These are phyloP conservation scores for Pyrenophora seminiperda DNA, from an alignment of 2,329 filamentous ascomycete genomes.

Conservation along the genomic window DNA sequence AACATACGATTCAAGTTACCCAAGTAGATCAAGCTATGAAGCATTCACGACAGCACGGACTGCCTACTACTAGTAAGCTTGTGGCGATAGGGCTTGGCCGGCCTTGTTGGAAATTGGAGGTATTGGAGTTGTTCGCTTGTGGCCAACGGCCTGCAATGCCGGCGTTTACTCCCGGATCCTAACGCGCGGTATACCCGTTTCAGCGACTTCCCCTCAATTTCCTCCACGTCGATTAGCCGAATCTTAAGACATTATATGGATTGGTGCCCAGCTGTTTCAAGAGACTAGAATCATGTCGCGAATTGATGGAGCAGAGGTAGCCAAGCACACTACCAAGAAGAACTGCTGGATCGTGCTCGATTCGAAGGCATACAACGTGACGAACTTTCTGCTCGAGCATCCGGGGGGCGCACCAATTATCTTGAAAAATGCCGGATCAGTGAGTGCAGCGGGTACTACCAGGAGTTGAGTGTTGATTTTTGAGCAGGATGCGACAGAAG, in stretches of 20 bases:
- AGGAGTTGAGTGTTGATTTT: constrained; percentile 5
- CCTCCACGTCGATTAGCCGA: constrained; percentile 24
- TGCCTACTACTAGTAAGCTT: too few relatives aligned
- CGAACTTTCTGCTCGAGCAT: constrained; percentile 65
- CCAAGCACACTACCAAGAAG: constrained; percentile 41
- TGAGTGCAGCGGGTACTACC: constrained; percentile 22
- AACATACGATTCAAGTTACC: too few relatives aligned
- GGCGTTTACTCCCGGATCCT: constrained; percentile 22
- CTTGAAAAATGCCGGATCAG: constrained; percentile 52
- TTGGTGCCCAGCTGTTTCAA: background rate
- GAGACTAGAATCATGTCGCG: constrained; percentile 22
- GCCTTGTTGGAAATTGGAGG: background rate
- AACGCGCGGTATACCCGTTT: constrained; percentile 22
- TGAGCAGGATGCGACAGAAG: constrained; percentile 40
- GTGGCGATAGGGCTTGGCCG: too few relatives aligned
- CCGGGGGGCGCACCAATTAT: constrained; percentile 61
- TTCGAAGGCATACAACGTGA: constrained; percentile 69
- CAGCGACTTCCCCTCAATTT: constrained; percentile 33
- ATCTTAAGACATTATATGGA: constrained; percentile 2
- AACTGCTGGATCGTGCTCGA: constrained; percentile 70
- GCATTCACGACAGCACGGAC: too few relatives aligned
- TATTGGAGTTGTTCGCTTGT: background rate
- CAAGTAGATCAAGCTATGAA: too few relatives aligned
- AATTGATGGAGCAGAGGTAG: constrained; percentile 43
- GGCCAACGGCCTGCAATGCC: constrained; percentile 13